Base-by-base conservation (phyloP, 257 asterid species). In the Solanum boliviense region DNA sequence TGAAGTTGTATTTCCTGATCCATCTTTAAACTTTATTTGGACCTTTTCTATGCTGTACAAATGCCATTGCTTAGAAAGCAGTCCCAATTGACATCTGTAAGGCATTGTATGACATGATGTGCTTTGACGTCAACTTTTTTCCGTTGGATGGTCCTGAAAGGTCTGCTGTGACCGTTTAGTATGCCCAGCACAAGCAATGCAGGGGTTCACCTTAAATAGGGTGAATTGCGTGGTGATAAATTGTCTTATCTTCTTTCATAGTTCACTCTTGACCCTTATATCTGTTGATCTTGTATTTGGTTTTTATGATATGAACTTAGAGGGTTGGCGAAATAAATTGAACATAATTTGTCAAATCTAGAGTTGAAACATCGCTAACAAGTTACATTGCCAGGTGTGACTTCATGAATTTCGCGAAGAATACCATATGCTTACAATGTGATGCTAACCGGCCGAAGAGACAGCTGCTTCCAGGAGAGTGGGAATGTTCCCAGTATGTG, bases 391-490 rank as follows among this genome's bases (percentile, higher is more conserved):
- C 87, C 95, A 96, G 99, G 97, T 96, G 99, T 67, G 98, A 96
- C 87, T 94, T 96, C 92, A 91, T 96, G 98, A 96, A 96, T 90
- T 97, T 97, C 65, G 99, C 99, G 4, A 97, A 97, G 96, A 97
- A 97, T 89, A 92, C 95, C 3, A 91, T 94, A 87, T 97, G 99
- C 92, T 92, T 94, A 87, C 98, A 95, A 82, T 97, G 99, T 91
- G 98, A 97, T 91, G 98, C 96, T 88, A 97, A 97, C 88, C 99
- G 98, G 86, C 99, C 99, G 4, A 95, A 97, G 93, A 91, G 98
- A 88, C 95, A 97, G 95, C 90, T 97, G 92, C 98, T 97, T 94
- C 99, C 98, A 68, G 99, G 98, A 91, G 99, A 97, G 89, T 97
- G 99, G 99, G 99, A 95, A 90, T 97, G 99, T 92, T 98, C 98